Base-by-base conservation (phyloP, 352 stramenopile species). In the Pythium aphanidermatum region DNA sequence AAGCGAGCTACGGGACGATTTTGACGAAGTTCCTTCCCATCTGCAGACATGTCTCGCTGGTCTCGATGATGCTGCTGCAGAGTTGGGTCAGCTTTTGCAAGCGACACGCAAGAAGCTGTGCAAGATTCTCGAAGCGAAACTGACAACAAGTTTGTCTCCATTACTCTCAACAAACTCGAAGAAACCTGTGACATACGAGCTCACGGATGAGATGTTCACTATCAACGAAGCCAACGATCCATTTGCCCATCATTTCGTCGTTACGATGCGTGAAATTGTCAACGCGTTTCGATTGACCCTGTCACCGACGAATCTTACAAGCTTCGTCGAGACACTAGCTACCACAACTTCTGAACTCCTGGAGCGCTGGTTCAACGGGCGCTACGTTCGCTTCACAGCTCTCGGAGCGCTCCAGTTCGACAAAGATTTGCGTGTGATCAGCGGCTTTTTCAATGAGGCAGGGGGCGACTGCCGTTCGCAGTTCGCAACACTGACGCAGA, bases 211-310 rank as follows among this genome's bases (percentile, higher is more conserved):
- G n/a, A 76, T 83, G 72, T 94, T 86, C 58, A 92, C 80, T 29
- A 71, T 83, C 28, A 92, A 94, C 50, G 83, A 94, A 48, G 83
- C 78, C 27, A 94, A 94, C 55, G 83, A 94, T 29, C 83, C 83
- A 37, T 94, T 91, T 44, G 83, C 78, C 12, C 68, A 85, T 49
- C 61, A 70, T 26, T 88, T 92, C 55, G 76, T 91, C 11, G 63
- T 62, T 28, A 56, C 65, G 5, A 60, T 92, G 48, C 69, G 73
- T 11, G 70, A 64, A 14, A 42, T 90, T 19, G 47, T 94, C 11
- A 48, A 33, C 2, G 55, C 59, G 12, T 92, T 88, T 52, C 66
- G 60, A 35, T 45, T 39, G 7, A 75, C 49, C 20, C 55, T 92
- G 12, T 90, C 83, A 30, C 44, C 58, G 25, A 58, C 48, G 37